Evolutionary conservation across 345 rosid species (phyloP).

Genomic region (Citrus trifoliata): DNA sequence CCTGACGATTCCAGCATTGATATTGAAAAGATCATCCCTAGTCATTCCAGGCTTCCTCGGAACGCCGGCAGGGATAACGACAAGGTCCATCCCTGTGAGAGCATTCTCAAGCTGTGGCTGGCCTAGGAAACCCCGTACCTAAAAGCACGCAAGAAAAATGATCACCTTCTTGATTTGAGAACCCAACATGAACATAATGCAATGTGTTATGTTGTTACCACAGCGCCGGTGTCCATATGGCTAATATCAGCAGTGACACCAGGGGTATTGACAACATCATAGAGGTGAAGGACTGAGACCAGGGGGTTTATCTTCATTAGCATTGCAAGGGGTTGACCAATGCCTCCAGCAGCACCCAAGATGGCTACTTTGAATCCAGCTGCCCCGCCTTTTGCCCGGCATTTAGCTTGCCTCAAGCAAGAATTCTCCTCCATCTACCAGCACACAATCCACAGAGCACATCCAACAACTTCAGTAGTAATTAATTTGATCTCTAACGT

Average conservation of each 20-base stretch:
- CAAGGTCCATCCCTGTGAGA: constrained; percentile 77
- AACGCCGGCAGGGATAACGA: constrained; percentile 83
- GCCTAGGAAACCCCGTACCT: constrained; percentile 90
- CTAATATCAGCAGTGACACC: constrained; percentile 91
- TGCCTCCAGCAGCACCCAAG: constrained; percentile 83
- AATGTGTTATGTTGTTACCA: constrained; percentile 35
- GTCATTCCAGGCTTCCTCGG: constrained; percentile 95
- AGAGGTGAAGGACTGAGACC: constrained; percentile 79
- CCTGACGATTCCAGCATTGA: constrained; percentile 87
- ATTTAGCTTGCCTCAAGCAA: constrained; percentile 38
- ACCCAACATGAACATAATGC: background rate
- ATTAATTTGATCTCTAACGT: background rate
- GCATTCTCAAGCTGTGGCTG: constrained; percentile 73
- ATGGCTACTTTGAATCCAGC: constrained; percentile 77
- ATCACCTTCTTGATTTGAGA: constrained; percentile 2
- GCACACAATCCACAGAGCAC: constrained; percentile 1
- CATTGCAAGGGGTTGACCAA: constrained; percentile 69
- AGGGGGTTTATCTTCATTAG: constrained; percentile 76
- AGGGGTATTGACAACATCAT: constrained; percentile 76
- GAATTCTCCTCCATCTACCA: constrained; percentile 47
- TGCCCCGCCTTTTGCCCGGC: constrained; percentile 74
- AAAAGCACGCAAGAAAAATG: background rate
- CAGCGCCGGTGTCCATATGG: constrained; percentile 90
- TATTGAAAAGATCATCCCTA: constrained; percentile 82
- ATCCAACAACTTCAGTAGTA: background rate